Evolutionary conservation across 2,329 filamentous ascomycete genomes (phyloP).

Genomic region (Cladobotryum mycophilum): DNA sequence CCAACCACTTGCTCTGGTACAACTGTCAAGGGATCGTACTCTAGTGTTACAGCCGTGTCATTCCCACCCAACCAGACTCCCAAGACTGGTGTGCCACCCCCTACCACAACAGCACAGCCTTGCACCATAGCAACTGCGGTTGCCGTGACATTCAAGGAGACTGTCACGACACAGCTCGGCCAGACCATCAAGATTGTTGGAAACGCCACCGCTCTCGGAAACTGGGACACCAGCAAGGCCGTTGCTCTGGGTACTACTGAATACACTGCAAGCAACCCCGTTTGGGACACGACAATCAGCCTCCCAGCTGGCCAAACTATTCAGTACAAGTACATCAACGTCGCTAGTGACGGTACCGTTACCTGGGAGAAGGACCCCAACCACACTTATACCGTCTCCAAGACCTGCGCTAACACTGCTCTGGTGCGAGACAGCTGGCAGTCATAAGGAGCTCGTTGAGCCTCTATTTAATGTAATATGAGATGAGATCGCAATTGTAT

Average conservation of each 20-base stretch:
- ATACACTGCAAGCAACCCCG: conserved; percentile 53
- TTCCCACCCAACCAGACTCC: conserved; percentile 47
- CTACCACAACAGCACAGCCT: conserved; percentile 25
- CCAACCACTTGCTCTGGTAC: conserved; percentile 43
- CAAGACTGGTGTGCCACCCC: conserved; percentile 24
- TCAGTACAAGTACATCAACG: conserved; percentile 64
- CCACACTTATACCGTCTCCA: conserved; percentile 30
- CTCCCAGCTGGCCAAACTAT: conserved; percentile 51
- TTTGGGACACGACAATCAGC: conserved; percentile 54
- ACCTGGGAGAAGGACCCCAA: conserved; percentile 60
- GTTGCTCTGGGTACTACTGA: conserved; percentile 49
- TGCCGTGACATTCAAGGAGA: conserved; percentile 56
- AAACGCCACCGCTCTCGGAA: conserved; percentile 51
- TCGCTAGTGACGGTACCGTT: conserved; percentile 46
- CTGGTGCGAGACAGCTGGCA: conserved; percentile 27
- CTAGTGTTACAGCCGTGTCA: conserved; percentile 37
- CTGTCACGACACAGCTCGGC: conserved; percentile 51
- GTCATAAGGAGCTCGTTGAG: conserved; percentile 1
- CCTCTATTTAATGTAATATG: background rate
- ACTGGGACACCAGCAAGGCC: conserved; percentile 52
- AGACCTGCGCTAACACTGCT: conserved; percentile 23
- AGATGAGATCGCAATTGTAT: background rate
- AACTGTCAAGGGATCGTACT: conserved; percentile 46
- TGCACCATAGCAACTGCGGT: conserved; percentile 41
- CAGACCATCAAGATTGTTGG: conserved; percentile 62